Evolutionary conservation across 129 eudicot genomes (phyloP).

Genomic region (Centella asiatica): DNA sequence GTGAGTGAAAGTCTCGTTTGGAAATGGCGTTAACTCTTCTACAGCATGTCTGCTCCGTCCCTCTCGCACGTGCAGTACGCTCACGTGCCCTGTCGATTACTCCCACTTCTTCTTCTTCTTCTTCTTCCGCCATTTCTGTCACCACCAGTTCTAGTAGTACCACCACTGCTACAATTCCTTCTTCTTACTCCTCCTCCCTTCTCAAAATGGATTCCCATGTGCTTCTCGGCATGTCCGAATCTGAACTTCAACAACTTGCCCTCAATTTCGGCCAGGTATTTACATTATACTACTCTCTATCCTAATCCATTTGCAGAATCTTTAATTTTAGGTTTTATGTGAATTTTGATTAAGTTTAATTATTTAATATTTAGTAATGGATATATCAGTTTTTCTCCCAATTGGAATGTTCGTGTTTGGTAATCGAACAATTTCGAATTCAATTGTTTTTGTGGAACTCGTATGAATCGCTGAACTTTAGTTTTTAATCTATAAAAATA

Average conservation of each 20-base stretch:
- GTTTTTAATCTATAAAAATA: too few species aligned
- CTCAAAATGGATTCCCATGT: constrained; percentile 34
- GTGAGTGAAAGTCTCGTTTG: constrained; percentile 4
- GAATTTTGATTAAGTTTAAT: too few species aligned
- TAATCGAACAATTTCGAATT: too few species aligned
- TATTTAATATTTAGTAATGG: too few species aligned
- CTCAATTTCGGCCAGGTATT: constrained; percentile 67
- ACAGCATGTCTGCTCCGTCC: constrained; percentile 40
- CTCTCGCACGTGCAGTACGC: constrained; percentile 56
- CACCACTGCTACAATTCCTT: too few species aligned
- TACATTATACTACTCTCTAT: background rate
- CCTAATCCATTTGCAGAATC: background rate
- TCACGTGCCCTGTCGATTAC: constrained; percentile 42
- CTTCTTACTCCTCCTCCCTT: too few species aligned
- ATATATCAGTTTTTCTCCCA: too few species aligned
- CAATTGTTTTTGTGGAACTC: too few species aligned
- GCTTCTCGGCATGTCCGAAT: constrained; percentile 95
- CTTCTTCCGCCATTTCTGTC: constrained; percentile 9
- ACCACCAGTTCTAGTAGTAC: too few species aligned
- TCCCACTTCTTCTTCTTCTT: constrained; percentile 19
- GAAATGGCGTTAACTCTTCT: constrained; percentile 51
- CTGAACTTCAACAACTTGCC: constrained; percentile 84
- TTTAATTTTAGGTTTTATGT: background rate
- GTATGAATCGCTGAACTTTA: too few species aligned
- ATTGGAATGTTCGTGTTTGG: too few species aligned